Conservation (phyloP, 2,329 filamentous ascomycete species). For the Endothia cerciana region DNA sequence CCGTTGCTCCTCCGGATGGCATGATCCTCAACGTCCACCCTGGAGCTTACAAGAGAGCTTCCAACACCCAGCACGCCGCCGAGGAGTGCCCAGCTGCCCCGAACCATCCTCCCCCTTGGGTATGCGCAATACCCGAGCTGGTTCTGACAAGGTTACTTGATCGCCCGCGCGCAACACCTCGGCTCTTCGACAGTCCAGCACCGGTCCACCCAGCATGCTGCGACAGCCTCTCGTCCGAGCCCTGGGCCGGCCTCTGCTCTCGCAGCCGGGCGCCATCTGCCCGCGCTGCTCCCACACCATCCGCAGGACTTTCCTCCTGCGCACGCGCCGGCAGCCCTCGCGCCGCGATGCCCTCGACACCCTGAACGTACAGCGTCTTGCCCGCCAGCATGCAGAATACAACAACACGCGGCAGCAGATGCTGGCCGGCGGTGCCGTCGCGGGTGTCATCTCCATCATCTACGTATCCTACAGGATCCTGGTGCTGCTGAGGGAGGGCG, state of each 20-base stretch:
- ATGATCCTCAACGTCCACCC: background rate
- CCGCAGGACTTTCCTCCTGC: constrained; percentile 43
- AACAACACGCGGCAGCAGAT: constrained; percentile 56
- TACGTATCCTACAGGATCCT: constrained; percentile 59
- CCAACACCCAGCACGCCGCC: background rate
- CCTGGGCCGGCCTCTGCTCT: constrained; percentile 31
- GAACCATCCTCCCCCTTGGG: background rate
- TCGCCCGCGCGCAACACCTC: background rate
- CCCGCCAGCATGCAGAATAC: constrained; percentile 52
- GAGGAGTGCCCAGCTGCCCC: background rate
- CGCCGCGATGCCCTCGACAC: constrained; percentile 48
- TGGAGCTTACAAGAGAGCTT: background rate
- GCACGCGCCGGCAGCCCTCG: constrained; percentile 29
- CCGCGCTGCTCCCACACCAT: constrained; percentile 22
- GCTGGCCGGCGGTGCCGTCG: constrained; percentile 53
- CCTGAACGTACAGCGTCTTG: constrained; percentile 54
- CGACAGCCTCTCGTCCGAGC: constrained; percentile 35
- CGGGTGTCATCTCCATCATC: constrained; percentile 53
- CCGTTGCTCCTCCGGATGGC: background rate
- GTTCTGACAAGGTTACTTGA: background rate
- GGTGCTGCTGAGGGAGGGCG: constrained; percentile 38
- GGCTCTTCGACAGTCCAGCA: background rate
- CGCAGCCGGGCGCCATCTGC: constrained; percentile 9
- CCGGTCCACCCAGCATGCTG: constrained; percentile 35
- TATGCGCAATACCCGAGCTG: background rate